Percentiles rank a stretch among this genome's conserved stretches.
Evolutionary conservation across 805 yeast species (phyloP).

Genomic region (Cyberlindnera samutprakarnensis): DNA sequence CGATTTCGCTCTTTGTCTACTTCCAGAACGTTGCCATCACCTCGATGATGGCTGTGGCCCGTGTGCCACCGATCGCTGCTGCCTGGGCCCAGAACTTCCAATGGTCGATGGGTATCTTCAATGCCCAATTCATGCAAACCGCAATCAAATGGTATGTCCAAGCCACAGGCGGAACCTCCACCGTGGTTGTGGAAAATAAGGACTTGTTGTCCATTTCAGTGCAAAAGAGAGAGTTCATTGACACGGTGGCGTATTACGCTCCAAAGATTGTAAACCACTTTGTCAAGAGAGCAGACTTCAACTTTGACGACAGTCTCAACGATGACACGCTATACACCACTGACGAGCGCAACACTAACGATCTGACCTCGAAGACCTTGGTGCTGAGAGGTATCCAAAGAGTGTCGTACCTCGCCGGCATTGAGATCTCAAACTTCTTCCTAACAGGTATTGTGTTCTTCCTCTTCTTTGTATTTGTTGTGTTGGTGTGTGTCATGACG

Average conservation of each 20-base stretch:
- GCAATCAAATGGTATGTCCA: constrained; percentile 93
- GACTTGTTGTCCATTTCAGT: constrained; percentile 74
- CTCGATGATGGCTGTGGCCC: constrained; percentile 90
- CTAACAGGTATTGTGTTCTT: constrained; percentile 83
- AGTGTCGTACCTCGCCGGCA: constrained; percentile 75
- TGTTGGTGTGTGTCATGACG: constrained; percentile 44
- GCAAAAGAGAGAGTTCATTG: constrained; percentile 42
- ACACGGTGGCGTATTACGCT: constrained; percentile 6
- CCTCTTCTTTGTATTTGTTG: constrained; percentile 63
- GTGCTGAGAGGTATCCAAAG: constrained; percentile 88
- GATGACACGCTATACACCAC: constrained; percentile 54
- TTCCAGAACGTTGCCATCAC: constrained; percentile 91
- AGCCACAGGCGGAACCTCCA: constrained; percentile 84
- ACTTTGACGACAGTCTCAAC: constrained; percentile 37
- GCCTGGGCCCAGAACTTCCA: constrained; percentile 97
- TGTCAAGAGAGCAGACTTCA: constrained; percentile 33
- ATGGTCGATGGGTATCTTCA: constrained; percentile 93
- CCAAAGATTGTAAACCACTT: constrained; percentile 15
- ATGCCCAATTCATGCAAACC: constrained; percentile 65
- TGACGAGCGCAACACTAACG: constrained; percentile 53
- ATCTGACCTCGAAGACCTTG: constrained; percentile 59
- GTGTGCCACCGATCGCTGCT: constrained; percentile 93
- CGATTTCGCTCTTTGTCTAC: constrained; percentile 85
- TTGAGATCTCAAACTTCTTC: constrained; percentile 81
- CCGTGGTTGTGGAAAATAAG: constrained; percentile 61